Base-by-base conservation (phyloP, 257 asterid species). In the Ocimum tenuiflorum region DNA sequence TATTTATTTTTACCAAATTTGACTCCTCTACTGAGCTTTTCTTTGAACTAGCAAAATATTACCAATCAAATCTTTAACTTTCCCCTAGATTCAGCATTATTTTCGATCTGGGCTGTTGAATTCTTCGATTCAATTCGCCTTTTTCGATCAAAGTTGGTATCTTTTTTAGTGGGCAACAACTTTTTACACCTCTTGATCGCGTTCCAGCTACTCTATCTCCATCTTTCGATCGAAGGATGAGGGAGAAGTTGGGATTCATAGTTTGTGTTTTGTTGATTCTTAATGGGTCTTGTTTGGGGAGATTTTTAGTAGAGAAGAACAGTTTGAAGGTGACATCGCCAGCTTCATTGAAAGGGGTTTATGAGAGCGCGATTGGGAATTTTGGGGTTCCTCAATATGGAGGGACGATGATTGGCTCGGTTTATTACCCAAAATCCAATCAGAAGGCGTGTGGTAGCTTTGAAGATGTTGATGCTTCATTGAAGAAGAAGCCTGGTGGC, bases 381-480 rank as follows among this genome's bases (percentile, higher is more conserved):
- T 92, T 92, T 70, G 97, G 99, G 70, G 89, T 92, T 48, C 97
- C 99, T 55, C 83, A 87, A 45, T 92, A 92, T 65, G 99, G 99
- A 50, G 99, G 99, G 41, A 84, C 96, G 4, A 42, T 92, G 92
- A 74, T 75, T 57, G 99, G 99, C 18, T 78, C 78, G 5, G 95
- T 89, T n/a, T 39, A 68, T 69, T 88, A 92, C 77, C 97, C 99
- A 7, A 89, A 83, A 76, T 78, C 90, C 67, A 76, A 92, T 76
- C 91, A 92, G n/a, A 77, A 80, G 62, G 96, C 83, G 0, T 92
- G 99, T 71, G 55, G 70, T 76, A 72, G 68, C 60, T 85, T 84
- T 19, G 77, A 82, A 8, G 91, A 77, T 56, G 67, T 27, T 4
- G 87, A 58, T 66, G 63, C 77, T 76, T 73, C 95, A 43, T 74